phyloP scores from a whole-genome alignment of 2,329 filamentous ascomycete genomes.

The Triangularia verruculosa region DNA sequence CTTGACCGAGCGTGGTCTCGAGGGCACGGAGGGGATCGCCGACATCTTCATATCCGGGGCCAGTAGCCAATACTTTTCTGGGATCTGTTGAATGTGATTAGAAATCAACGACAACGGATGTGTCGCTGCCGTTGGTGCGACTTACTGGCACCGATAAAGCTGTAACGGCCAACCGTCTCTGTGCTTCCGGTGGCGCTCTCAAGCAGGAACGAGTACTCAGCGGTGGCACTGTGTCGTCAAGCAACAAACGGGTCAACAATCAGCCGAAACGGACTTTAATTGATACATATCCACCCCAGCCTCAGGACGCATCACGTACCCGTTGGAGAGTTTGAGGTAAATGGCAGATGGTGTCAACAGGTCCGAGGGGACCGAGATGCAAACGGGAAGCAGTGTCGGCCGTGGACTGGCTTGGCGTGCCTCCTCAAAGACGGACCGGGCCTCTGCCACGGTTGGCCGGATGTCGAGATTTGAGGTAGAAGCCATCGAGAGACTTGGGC shows the following conservation, averaged over 20 bases:
- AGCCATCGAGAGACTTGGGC: slow-evolving; percentile 16
- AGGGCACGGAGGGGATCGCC: slow-evolving; percentile 81
- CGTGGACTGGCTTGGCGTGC: slow-evolving; percentile 19
- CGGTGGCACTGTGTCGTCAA: slow-evolving; percentile 21
- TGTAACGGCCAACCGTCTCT: slow-evolving; percentile 90
- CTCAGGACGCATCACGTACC: slow-evolving; percentile 15
- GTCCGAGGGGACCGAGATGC: slow-evolving; percentile 82
- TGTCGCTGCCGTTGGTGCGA: neutral
- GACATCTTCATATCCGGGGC: slow-evolving; percentile 79
- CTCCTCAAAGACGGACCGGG: slow-evolving; percentile 25
- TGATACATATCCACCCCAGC: neutral
- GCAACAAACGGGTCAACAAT: neutral
- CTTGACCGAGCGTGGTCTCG: slow-evolving; percentile 74
- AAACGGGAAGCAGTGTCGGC: slow-evolving; percentile 71
- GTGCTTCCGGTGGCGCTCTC: slow-evolving; percentile 79
- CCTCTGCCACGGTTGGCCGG: slow-evolving; percentile 25
- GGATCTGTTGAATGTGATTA: slow-evolving; percentile 53
- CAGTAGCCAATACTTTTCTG: slow-evolving; percentile 80
- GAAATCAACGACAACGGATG: neutral
- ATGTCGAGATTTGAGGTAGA: slow-evolving; percentile 25
- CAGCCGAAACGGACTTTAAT: neutral
- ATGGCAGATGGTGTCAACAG: slow-evolving; percentile 92
- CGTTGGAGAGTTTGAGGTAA: slow-evolving; percentile 81
- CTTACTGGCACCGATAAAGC: slow-evolving; percentile 69
- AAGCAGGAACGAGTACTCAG: slow-evolving; percentile 82